Percentiles rank a stretch among this genome's conserved stretches.
These are phyloP conservation scores for Aspergillus costaricaensis DNA, from an alignment of 2,329 filamentous ascomycete species.

Conservation along the genomic window DNA sequence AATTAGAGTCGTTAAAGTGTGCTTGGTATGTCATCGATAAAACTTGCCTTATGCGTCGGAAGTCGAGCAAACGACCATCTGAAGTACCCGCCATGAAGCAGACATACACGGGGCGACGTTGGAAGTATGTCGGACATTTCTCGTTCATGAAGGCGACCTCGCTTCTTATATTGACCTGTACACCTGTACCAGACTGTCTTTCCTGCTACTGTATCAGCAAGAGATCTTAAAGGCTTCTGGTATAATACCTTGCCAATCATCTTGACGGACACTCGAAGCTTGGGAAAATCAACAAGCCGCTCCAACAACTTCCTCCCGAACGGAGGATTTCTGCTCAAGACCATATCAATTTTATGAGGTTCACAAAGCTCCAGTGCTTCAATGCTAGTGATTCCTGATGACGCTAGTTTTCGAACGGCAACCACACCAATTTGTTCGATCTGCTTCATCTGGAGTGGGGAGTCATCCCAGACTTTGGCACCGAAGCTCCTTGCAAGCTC, in stretches of 20 bases:
- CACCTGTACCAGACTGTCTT: conserved; percentile 43
- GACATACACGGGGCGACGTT: conserved; percentile 64
- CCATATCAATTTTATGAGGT: conserved; percentile 71
- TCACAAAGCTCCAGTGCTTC: conserved; percentile 69
- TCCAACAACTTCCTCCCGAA: conserved; percentile 73
- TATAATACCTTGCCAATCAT: conserved; percentile 49
- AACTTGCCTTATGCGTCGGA: conserved; percentile 58
- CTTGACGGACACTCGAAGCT: conserved; percentile 58
- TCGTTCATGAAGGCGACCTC: conserved; percentile 73
- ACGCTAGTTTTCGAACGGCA: conserved; percentile 71
- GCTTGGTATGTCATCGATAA: conserved; percentile 7
- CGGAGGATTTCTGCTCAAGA: conserved; percentile 77
- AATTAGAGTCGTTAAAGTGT: conserved; percentile 26
- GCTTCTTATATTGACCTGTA: conserved; percentile 64
- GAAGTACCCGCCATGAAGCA: conserved; percentile 74
- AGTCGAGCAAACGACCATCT: conserved; percentile 70
- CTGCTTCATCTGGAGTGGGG: conserved; percentile 78
- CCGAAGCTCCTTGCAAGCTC: conserved; percentile 76
- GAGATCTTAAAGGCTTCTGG: conserved; percentile 29
- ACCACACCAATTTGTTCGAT: conserved; percentile 76
- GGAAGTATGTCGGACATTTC: conserved; percentile 62
- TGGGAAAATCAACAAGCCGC: conserved; percentile 70
- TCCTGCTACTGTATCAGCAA: conserved; percentile 29
- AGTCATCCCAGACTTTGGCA: conserved; percentile 79
- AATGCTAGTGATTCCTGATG: conserved; percentile 70